Base-by-base conservation (phyloP, 306 rosid species). In the Begonia loranthoides region DNA sequence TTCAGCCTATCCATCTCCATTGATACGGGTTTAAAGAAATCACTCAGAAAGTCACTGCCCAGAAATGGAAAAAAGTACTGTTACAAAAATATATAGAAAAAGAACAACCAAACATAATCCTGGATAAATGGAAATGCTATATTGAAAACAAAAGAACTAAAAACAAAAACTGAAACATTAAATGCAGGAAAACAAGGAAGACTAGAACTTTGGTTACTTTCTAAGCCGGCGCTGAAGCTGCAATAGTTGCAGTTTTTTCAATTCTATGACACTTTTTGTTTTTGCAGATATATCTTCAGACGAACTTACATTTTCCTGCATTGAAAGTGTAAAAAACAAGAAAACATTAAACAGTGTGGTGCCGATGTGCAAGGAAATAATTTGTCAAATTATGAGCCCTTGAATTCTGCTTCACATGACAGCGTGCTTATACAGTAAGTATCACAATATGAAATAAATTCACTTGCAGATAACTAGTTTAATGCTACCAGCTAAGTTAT, bases 281-380 rank as follows among this genome's bases (percentile, higher is more conserved):
- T 83, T 92, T 28, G 99, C 79, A 73, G 96, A 80, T 72, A 92
- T 83, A 75, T 87, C 99, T 67, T 87, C 99, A 17, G 96, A 87
- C 15, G 96, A 86, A 73, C 75, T 92, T 64, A 87, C 99, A 54
- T 76, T 87, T 65, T 80, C 89, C 99, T 92, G 54, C 57, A 79
- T 40, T 43, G 64, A 52, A 48, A 60, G 49, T 34, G 51, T 60
- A 67, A 39, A 51, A 14, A 59, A 9, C 28, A 43, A 54, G 28
- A 39, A 38, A 48, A 49, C 40, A 52, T 62, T 28, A 24, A 2
- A 24, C 0, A 7, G 36, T 7, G 22, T 28, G 36, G 7, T 3
- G 3, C 68, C 60, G 13, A 44, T 15, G 50, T 11, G 40, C 4
- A 12, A 50, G 50, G 41, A 55, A 22, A 49, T 47, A 12, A n/a